Percentiles rank a stretch among this genome's conserved stretches.
phyloP scores from a whole-genome alignment of 345 rosid genomes.

The Lepidium africanum region DNA sequence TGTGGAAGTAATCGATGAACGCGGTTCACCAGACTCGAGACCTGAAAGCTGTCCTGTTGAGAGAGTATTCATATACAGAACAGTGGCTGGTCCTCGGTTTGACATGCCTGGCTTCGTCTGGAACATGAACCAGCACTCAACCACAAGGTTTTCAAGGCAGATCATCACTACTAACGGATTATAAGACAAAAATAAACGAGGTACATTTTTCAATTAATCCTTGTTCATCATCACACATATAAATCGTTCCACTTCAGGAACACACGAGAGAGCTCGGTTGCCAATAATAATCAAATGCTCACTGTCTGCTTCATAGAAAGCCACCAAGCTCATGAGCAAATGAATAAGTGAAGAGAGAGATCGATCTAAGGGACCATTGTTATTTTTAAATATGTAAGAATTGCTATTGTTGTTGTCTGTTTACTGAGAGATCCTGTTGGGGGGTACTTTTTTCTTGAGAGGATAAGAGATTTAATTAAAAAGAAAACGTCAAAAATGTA shows the following conservation, averaged over 20 bases:
- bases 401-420: constrained; percentile 15
- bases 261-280: constrained; percentile 16
- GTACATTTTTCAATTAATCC: constrained; percentile 16
- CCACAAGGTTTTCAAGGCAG: constrained; percentile 23
- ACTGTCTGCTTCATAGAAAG: constrained; percentile 1
- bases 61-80: constrained; percentile 78
- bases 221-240: constrained; percentile 4
- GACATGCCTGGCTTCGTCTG: constrained; percentile 85
- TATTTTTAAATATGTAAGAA: background rate
- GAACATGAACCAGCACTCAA: constrained; percentile 46
- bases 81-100: constrained; percentile 70
- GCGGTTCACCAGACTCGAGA: constrained; percentile 52
- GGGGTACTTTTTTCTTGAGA: background rate
- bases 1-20: constrained; percentile 90
- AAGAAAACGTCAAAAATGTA: constrained; percentile 21
- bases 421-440: constrained; percentile 18
- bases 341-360: constrained; percentile 5
- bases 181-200: constrained; percentile 16
- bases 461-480: background rate
- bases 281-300: background rate
- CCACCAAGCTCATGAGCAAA: constrained; percentile 12
- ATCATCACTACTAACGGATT: constrained; percentile 24
- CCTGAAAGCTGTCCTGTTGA: constrained; percentile 72
- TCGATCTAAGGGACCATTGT: constrained; percentile 10
- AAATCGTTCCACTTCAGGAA: constrained; percentile 9